Evolutionary conservation across 306 rosid genomes (phyloP).

Genomic region (Ormosia semicastrata): DNA sequence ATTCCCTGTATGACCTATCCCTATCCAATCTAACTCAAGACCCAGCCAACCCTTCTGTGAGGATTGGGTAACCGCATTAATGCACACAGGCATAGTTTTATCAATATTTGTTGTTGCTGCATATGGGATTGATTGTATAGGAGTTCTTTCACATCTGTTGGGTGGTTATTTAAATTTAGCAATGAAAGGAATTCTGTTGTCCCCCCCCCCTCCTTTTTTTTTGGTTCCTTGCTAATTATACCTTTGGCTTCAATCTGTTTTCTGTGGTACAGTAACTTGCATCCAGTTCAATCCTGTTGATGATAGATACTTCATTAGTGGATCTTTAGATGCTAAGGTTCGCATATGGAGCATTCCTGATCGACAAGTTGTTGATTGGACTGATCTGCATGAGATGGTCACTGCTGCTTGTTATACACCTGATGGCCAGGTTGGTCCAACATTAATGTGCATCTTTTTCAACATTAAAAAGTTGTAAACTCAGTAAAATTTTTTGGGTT

Average conservation of each 20-base stretch:
- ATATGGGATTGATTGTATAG: neutral
- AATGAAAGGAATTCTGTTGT: slow-evolving; percentile 3
- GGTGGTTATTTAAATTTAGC: neutral
- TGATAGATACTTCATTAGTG: slow-evolving; percentile 90
- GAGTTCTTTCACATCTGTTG: neutral
- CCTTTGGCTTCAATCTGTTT: slow-evolving; percentile 36
- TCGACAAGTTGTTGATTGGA: slow-evolving; percentile 88
- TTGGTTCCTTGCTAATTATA: slow-evolving; percentile 35
- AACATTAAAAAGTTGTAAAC: neutral
- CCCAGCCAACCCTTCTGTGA: neutral
- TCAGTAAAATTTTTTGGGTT: slow-evolving; percentile 30
- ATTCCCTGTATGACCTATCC: neutral
- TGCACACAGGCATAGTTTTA: neutral
- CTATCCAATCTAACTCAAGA: neutral
- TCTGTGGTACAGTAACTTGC: slow-evolving; percentile 80
- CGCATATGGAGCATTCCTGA: slow-evolving; percentile 95
- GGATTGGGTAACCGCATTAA: neutral
- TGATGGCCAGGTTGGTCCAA: slow-evolving; percentile 81
- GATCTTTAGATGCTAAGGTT: slow-evolving; percentile 88
- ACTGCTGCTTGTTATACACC: slow-evolving; percentile 91
- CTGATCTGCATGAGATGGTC: slow-evolving; percentile 87
- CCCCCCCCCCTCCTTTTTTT: neutral
- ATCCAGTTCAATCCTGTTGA: slow-evolving; percentile 96
- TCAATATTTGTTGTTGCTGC: neutral
- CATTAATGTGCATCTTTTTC: neutral